Percentiles rank a stretch among this genome's conserved stretches.
phyloP scores from a whole-genome alignment of 441 rosid genomes.

The Pelargonium cotyledonis region DNA sequence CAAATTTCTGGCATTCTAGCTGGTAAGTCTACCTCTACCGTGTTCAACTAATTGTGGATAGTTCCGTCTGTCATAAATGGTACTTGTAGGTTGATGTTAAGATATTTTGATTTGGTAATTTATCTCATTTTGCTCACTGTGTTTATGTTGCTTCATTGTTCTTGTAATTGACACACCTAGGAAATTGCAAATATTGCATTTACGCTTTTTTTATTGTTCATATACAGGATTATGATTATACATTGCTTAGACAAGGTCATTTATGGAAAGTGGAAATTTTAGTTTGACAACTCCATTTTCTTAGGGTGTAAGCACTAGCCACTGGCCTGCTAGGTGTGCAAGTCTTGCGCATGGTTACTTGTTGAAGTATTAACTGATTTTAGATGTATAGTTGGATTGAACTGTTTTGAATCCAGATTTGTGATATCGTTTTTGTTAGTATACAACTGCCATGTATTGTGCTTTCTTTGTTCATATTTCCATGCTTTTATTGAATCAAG shows the following conservation, averaged over 20 bases:
- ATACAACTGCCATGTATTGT: no score
- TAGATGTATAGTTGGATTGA: no score
- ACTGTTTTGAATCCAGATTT: no score
- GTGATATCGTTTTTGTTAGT: no score
- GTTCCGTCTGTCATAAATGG: no score
- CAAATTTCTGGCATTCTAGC: neutral
- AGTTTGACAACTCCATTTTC: neutral
- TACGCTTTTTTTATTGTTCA: neutral
- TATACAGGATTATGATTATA: neutral
- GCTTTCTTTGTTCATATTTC: no score
- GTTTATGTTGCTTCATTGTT: neutral
- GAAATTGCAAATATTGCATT: no score
- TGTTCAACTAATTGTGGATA: neutral
- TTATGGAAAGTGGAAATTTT: neutral
- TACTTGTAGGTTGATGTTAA: neutral
- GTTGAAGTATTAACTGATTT: no score
- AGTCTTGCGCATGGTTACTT: no score
- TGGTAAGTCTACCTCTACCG: neutral
- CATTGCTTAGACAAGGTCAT: neutral
- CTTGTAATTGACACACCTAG: neutral
- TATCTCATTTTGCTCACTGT: neutral
- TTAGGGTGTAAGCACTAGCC: no score
- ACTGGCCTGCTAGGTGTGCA: no score
- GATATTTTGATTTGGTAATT: neutral
- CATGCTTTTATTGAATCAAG: no score